A percentile compares a stretch with the other conserved stretches of the same genome.
Conservation (phyloP, 352 stramenopile genomes). For the Globisporangium spinosum region DNA sequence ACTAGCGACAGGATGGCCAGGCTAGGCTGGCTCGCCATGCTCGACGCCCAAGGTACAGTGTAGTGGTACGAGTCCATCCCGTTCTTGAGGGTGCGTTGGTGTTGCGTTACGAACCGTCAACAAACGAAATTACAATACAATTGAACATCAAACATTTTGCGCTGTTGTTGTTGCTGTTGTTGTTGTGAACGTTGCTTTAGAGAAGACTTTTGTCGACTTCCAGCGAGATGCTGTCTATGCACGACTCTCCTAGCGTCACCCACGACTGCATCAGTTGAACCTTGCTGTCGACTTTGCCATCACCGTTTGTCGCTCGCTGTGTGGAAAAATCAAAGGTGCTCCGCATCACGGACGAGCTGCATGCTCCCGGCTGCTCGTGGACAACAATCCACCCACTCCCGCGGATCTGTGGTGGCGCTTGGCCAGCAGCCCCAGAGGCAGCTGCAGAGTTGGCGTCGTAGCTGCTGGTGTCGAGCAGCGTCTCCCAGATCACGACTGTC, state of each 20-base stretch:
- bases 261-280: neutral
- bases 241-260: neutral
- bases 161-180: no score
- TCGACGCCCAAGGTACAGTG: no score
- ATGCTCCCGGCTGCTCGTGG: neutral
- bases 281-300: neutral
- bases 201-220: slow-evolving; percentile 1
- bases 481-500: neutral
- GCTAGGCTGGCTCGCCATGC: no score
- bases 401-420: neutral
- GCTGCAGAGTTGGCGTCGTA: no score
- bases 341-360: neutral
- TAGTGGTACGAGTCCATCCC: no score
- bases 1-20: no score
- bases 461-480: neutral
- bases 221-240: neutral
- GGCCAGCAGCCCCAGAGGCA: no score
- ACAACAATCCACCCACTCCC: neutral
- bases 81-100: no score
- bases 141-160: no score
- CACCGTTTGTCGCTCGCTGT: neutral
- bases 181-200: no score
- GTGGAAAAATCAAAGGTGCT: slow-evolving; percentile 1
- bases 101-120: no score
- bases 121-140: no score